Base-by-base conservation (phyloP, 345 rosid genomes). In the Trapa incisa region DNA sequence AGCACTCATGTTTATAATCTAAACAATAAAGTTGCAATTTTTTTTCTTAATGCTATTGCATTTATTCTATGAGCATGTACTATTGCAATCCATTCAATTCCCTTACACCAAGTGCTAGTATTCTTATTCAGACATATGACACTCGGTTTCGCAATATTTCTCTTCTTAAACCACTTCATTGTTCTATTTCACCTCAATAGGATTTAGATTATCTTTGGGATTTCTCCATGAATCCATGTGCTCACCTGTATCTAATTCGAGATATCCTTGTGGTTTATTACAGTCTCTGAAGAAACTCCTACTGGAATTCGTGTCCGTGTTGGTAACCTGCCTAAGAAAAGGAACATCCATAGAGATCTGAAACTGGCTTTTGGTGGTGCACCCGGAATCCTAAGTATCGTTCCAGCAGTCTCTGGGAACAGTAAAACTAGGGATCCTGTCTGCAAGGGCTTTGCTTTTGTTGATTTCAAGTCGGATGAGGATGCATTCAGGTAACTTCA, bases 341-440 rank as follows among this genome's bases (percentile, higher is more conserved):
- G 82, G 89, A 93, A 90, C 58, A 73, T 93, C 68, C 87, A 84
- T 36, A 83, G 96, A 73, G 97, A 93, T 85, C 81, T 93, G 64
- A 78, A 82, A 73, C 72, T 66, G 68, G 90, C 94, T 61, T 93
- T 88, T 66, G 70, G 83, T 73, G 94, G 77, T 42, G 82, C 84
- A 36, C 75, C 75, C 67, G 96, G 98, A 29, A 61, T 93, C 43
- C 63, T 78, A 70, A 74, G 71, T 67, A 80, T 93, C n/a, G 64
- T 70, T 66, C 96, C 98, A 33, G 89, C 81, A 64, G 92, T 93
- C 69, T 69, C 85, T 53, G 98, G 97, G 61, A 90, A 86, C 72
- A 84, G 79, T 80, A 93, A 89, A 84, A 89, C 96, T 2, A 86
- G 82, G 68, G 98, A 92, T 73, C 98, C 97, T 67, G 65, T 88